Base-by-base conservation (phyloP, 1,139 yeast species). In the Suhomyces kunorum region DNA sequence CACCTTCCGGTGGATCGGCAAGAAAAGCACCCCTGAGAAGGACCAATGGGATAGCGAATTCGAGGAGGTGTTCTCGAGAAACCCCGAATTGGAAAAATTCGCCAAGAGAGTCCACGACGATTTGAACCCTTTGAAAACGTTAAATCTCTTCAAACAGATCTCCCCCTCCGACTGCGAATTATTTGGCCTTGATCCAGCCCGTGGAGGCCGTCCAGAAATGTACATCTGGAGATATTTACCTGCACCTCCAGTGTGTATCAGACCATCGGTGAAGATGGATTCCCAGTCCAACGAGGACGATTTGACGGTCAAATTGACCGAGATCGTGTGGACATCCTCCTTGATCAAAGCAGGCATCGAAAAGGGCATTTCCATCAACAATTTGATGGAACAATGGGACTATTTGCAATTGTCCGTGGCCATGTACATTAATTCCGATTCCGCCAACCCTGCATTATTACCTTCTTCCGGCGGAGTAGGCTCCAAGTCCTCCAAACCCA, bases 381-480 rank as follows among this genome's bases (percentile, higher is more conserved):
- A 88, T 54, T 74, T 94, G 62, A 89, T 92, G 96, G 98, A 92
- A 58, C 98, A 92, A 58, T 94, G 99, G 99, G 99, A 94, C 57
- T 92, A 87, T 59, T 68, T 94, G 50, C 98, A 94, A 64, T 72
- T 92, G 43, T 87, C 96, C 1, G 90, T 94, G 39, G 99, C 98
- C 31, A 87, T 94, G 87, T 94, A 94, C 63, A 92, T 94, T 54
- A 94, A 94, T 61, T 88, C 97, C 1, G 99, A 94, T 64, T 84
- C 96, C 30, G 92, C 89, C n/a, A 81, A 83, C 41, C 90, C 92
- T 5, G 83, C 89, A 2, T 73, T 83, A 60, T 64, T 83, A 47
- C 87, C 87, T 6, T 79, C 82, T 15, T 66, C 74, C 14, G 76
- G 78, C 34, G 80, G 83, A 28, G 80, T 83, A 37, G 72, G 74